Evolutionary conservation across 2,329 filamentous ascomycete species (phyloP).

Genomic region (Trichothecium roseum): DNA sequence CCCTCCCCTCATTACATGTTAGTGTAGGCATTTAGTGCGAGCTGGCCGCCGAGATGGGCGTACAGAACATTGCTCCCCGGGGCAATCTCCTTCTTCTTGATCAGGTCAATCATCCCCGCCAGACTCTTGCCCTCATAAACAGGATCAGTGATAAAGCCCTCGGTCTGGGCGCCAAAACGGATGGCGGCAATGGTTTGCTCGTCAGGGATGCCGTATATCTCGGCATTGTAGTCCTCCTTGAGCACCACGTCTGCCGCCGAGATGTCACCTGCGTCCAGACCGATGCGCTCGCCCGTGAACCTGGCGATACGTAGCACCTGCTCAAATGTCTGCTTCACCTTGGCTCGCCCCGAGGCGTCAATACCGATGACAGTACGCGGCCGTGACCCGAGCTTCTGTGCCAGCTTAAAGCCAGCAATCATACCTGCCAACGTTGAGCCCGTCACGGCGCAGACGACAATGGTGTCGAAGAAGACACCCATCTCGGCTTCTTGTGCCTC

Average conservation of each 20-base stretch:
- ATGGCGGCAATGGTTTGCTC: constrained; percentile 57
- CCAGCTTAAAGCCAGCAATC: constrained; percentile 60
- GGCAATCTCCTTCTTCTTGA: constrained; percentile 49
- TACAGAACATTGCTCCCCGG: constrained; percentile 56
- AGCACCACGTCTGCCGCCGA: constrained; percentile 52
- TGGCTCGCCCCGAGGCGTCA: constrained; percentile 41
- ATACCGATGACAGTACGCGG: constrained; percentile 54
- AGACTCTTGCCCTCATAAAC: constrained; percentile 71
- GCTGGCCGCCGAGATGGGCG: constrained; percentile 60
- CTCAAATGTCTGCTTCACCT: constrained; percentile 43
- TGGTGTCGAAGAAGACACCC: constrained; percentile 55
- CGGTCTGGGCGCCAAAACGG: constrained; percentile 54
- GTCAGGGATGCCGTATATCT: constrained; percentile 58
- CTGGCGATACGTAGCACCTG: constrained; percentile 59
- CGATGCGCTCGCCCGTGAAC: constrained; percentile 52
- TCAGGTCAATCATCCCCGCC: constrained; percentile 60
- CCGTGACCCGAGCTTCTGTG: constrained; percentile 27
- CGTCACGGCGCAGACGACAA: constrained; percentile 62
- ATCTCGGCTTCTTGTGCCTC: constrained; percentile 48
- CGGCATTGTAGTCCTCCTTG: constrained; percentile 53
- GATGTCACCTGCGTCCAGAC: constrained; percentile 47
- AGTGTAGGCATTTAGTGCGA: constrained; percentile 60
- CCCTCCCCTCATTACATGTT: too few species aligned
- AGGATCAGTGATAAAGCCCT: constrained; percentile 65
- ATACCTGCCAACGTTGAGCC: constrained; percentile 63